A percentile compares a stretch with the other conserved stretches of the same genome.
These are phyloP conservation scores for Spathaspora gorwiae DNA, from an alignment of 805 yeast species.

Conservation along the genomic window DNA sequence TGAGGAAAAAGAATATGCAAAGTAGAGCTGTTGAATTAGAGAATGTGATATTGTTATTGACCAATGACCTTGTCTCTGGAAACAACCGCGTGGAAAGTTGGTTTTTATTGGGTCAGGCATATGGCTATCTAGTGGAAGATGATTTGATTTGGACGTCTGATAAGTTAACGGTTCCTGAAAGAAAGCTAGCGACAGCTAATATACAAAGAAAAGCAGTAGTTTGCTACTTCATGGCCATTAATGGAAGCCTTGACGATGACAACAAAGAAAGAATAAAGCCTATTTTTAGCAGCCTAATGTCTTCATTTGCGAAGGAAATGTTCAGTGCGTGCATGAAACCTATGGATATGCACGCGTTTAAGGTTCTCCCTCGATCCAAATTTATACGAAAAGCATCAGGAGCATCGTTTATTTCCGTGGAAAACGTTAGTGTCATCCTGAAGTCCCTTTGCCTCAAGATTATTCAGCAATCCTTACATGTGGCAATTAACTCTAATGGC, in stretches of 20 bases:
- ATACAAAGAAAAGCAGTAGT: constrained; percentile 66
- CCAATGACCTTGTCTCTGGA: constrained; percentile 62
- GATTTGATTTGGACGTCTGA: constrained; percentile 92
- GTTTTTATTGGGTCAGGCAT: constrained; percentile 78
- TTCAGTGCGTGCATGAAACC: constrained; percentile 59
- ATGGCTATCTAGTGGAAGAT: constrained; percentile 75
- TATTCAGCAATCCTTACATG: constrained; percentile 39
- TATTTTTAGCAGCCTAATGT: constrained; percentile 44
- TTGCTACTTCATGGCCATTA: constrained; percentile 72
- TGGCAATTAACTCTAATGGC: constrained; percentile 42
- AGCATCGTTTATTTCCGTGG: constrained; percentile 20
- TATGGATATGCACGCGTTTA: constrained; percentile 58
- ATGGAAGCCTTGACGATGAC: constrained; percentile 21
- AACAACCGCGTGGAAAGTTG: constrained; percentile 77
- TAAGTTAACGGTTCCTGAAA: constrained; percentile 59
- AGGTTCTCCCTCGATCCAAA: constrained; percentile 34
- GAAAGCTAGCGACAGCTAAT: constrained; percentile 55
- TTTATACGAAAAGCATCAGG: constrained; percentile 23
- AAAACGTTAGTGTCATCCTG: constrained; percentile 18
- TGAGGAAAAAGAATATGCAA: constrained; percentile 72
- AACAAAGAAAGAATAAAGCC: constrained; percentile 20
- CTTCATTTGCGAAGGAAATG: constrained; percentile 52
- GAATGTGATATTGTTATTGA: constrained; percentile 60
- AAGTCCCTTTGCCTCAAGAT: constrained; percentile 29
- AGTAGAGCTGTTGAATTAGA: constrained; percentile 80